Base-by-base conservation (phyloP, 306 rosid genomes). In the Castanea mollissima region DNA sequence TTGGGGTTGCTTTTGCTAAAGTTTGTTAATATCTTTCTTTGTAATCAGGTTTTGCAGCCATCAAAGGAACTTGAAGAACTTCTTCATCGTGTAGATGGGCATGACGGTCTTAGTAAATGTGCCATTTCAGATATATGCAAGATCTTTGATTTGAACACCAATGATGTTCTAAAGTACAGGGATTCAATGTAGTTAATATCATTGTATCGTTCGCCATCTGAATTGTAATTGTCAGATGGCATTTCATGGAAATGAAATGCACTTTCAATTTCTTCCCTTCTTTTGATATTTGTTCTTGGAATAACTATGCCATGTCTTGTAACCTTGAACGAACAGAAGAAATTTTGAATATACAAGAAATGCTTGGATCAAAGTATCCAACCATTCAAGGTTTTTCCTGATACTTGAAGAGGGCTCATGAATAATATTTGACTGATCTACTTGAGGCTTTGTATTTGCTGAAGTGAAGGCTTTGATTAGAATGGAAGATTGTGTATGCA, bases 61-160 rank as follows among this genome's bases (percentile, higher is more conserved):
- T 92, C 93, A 0, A 65, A 81, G 86, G 88, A 85, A 69, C 94
- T 95, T 5, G 96, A 95, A 72, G 62, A 80, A 59, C 87, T 95
- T 77, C 70, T 81, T 58, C 76, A 46, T 27, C 71, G 12, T 3
- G 83, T 82, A 58, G 75, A 74, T 56, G 86, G 55, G 63, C 32
- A 55, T 9, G 83, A 74, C 0, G 91, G 90, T 74, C 92, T 91
- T 15, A 82, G 90, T 54, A 74, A 78, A 82, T 52, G 60, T 27
- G 87, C 83, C 67, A 87, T 94, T 38, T 49, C 27, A 59, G 80
- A 86, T 16, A 90, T 92, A 9, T 95, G 98, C 92, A 84, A 85
- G 87, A 77, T 81, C 71, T 95, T 86, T 82, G 83, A 91, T 74
- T 89, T 92, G 83, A 87, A 87, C 82, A 71, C 80, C 20, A 71